phyloP scores from a whole-genome alignment of 768 basidiomycete species.

The Termitomyces sp. region DNA sequence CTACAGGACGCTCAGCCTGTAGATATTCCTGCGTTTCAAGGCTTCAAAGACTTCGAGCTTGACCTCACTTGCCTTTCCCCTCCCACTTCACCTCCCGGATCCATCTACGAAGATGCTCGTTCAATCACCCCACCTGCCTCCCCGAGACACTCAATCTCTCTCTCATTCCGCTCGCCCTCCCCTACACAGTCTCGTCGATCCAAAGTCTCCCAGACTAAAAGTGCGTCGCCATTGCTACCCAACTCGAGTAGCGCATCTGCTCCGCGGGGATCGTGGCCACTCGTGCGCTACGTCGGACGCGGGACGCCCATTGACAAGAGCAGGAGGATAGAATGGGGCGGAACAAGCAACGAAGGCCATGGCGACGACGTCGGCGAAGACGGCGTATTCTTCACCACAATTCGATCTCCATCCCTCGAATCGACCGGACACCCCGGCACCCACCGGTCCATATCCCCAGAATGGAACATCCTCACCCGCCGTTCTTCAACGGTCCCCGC shows the following conservation, averaged over 20 bases:
- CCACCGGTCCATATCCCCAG: constrained; percentile 33
- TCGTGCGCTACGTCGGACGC: constrained; percentile 40
- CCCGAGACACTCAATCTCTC: constrained; percentile 29
- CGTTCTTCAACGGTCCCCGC: constrained; percentile 28
- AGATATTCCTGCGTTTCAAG: constrained; percentile 29
- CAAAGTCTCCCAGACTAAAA: constrained; percentile 15
- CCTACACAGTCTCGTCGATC: constrained; percentile 20
- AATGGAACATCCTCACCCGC: constrained; percentile 36
- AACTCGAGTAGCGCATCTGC: constrained; percentile 24
- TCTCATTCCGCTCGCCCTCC: constrained; percentile 33
- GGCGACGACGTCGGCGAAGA: constrained; percentile 39
- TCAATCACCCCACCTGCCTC: constrained; percentile 28
- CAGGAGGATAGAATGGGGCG: constrained; percentile 43
- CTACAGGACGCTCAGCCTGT: constrained; percentile 11
- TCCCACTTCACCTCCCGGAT: constrained; percentile 35
- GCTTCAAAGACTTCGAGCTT: constrained; percentile 43
- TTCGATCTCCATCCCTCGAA: constrained; percentile 37
- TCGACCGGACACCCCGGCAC: constrained; percentile 25
- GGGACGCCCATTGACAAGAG: constrained; percentile 46
- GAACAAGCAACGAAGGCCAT: constrained; percentile 29
- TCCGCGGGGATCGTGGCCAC: constrained; percentile 41
- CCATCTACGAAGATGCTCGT: constrained; percentile 29
- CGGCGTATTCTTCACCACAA: constrained; percentile 37
- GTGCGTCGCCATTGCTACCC: constrained; percentile 24
- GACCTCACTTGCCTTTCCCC: constrained; percentile 43